These are phyloP conservation scores for Piper longum DNA, from an alignment of 164 flowering plant genomes.

Conservation along the genomic window DNA sequence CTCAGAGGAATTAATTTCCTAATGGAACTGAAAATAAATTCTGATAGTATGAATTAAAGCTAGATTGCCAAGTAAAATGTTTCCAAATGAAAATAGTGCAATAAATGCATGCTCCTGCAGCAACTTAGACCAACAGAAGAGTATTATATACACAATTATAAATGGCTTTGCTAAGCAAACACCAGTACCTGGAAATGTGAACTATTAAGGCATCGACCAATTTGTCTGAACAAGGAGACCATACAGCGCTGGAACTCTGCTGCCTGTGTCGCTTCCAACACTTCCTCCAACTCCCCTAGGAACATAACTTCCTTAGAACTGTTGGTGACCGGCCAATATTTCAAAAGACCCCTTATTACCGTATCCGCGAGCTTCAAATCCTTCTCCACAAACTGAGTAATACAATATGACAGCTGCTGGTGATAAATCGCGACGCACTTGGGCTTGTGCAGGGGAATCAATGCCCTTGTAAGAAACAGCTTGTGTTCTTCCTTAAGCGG, in stretches of 20 bases:
- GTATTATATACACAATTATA: no score
- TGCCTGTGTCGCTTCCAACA: conserved; percentile 66
- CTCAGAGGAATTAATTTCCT: no score
- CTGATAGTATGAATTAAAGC: no score
- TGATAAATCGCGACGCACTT: conserved; percentile 63
- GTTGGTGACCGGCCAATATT: conserved; percentile 78
- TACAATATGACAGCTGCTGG: conserved; percentile 74
- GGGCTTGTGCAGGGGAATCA: conserved; percentile 81
- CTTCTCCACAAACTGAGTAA: conserved; percentile 74
- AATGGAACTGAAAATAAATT: no score
- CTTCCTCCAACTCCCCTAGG: conserved; percentile 73
- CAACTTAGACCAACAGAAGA: no score
- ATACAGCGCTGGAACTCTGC: conserved; percentile 76
- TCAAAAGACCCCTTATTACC: conserved; percentile 66
- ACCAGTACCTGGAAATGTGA: conserved; percentile 66
- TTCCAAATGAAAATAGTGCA: no score
- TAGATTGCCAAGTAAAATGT: no score
- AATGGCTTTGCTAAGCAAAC: no score
- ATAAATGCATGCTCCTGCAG: no score
- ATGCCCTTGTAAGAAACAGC: conserved; percentile 62
- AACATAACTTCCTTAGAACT: conserved; percentile 83
- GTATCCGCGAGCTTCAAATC: conserved; percentile 69
- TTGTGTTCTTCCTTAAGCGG: conserved; percentile 80
- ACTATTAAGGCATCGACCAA: conserved; percentile 65
- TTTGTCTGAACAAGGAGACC: conserved; percentile 63